Percentiles rank a stretch among this genome's conserved stretches.
phyloP scores from a whole-genome alignment of 1,139 yeast genomes.

The Candida albicans region DNA sequence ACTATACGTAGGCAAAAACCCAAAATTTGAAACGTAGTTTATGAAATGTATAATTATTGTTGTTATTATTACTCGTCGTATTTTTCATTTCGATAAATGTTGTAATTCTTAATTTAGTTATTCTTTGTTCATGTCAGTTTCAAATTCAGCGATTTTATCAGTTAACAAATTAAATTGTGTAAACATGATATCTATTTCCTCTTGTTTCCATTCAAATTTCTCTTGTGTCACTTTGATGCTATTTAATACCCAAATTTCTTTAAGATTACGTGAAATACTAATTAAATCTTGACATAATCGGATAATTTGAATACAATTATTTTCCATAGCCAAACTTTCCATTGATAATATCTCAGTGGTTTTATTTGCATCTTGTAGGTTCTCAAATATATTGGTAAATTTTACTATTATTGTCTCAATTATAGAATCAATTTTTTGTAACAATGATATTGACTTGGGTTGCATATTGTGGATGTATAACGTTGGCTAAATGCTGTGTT shows the following conservation, averaged over 20 bases:
- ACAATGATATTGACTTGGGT: slow-evolving; percentile 43
- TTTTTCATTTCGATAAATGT: not conserved
- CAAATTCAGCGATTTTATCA: slow-evolving; percentile 34
- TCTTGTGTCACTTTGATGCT: slow-evolving; percentile 40
- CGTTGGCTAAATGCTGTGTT: not conserved
- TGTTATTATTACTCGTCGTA: not conserved
- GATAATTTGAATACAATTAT: slow-evolving; percentile 51
- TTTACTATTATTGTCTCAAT: slow-evolving; percentile 45
- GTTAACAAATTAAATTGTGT: slow-evolving; percentile 43
- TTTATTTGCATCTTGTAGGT: slow-evolving; percentile 43
- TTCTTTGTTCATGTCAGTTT: slow-evolving; percentile 9
- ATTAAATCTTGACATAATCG: slow-evolving; percentile 55
- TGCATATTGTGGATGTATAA: slow-evolving; percentile 24
- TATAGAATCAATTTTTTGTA: slow-evolving; percentile 43
- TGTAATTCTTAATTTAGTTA: not conserved
- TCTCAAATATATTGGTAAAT: slow-evolving; percentile 47
- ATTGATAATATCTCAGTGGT: slow-evolving; percentile 53
- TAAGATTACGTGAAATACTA: slow-evolving; percentile 46
- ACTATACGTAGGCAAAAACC: not conserved
- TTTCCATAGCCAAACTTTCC: slow-evolving; percentile 56
- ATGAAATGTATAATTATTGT: not conserved
- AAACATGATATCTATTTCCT: slow-evolving; percentile 30
- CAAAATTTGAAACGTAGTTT: too few relatives aligned
- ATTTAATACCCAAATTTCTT: slow-evolving; percentile 60
- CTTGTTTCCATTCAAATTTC: slow-evolving; percentile 20